These are phyloP conservation scores for Penicillium concentricum DNA, from an alignment of 2,329 filamentous ascomycete genomes.

Conservation along the genomic window DNA sequence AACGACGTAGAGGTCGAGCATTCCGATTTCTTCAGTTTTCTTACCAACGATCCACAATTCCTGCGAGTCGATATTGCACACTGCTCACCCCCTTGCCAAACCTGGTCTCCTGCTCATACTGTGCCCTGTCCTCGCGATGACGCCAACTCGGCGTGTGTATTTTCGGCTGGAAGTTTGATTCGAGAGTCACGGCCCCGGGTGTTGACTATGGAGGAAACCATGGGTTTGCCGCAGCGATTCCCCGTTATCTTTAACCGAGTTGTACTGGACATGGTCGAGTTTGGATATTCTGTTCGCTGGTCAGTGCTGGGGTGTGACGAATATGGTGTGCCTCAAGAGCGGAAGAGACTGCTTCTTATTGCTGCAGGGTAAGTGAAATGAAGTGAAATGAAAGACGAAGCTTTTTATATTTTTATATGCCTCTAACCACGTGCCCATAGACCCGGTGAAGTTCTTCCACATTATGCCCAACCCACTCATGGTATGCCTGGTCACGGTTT, in stretches of 20 bases:
- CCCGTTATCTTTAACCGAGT: conserved; percentile 58
- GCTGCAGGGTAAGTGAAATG: conserved; percentile 50
- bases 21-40: conserved; percentile 48
- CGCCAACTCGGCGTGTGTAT: conserved; percentile 61
- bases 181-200: conserved; percentile 62
- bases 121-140: conserved; percentile 58
- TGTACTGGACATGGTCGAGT: conserved; percentile 62
- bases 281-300: conserved; percentile 71
- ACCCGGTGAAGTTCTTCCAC: conserved; percentile 68
- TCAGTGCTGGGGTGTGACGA: conserved; percentile 53
- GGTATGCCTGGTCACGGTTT: conserved; percentile 32
- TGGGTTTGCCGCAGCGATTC: conserved; percentile 61
- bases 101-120: conserved; percentile 72
- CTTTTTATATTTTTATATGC: background rate
- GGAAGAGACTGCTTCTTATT: conserved; percentile 53
- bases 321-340: conserved; percentile 51
- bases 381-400: conserved; percentile 22
- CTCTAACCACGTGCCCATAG: conserved; percentile 42
- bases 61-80: conserved; percentile 67
- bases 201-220: conserved; percentile 77
- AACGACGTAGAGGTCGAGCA: conserved; percentile 35
- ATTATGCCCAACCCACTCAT: conserved; percentile 65
- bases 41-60: conserved; percentile 31
- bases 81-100: conserved; percentile 74
- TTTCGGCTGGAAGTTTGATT: conserved; percentile 54